Conservation (phyloP, 768 basidiomycete species). For the Auricularia heimuer region DNA sequence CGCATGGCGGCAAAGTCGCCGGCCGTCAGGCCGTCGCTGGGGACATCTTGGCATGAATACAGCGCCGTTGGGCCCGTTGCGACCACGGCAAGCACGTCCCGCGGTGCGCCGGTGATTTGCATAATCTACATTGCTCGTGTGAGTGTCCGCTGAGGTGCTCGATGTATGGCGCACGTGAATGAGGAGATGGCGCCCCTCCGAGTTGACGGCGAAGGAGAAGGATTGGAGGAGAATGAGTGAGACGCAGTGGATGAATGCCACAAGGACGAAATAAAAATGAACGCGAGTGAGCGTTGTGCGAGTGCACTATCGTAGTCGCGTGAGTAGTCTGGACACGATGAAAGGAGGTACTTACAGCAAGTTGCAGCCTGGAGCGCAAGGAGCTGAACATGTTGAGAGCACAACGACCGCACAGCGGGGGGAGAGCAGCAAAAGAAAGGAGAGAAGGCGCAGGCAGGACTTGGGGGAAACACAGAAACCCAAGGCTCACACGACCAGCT, state of each 20-base stretch:
- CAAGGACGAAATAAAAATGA: slow-evolving; percentile 38
- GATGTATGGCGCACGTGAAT: slow-evolving; percentile 21
- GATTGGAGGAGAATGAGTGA: slow-evolving; percentile 33
- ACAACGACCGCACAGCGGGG: not conserved
- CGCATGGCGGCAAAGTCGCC: not conserved
- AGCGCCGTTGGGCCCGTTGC: not conserved
- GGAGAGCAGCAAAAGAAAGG: not conserved
- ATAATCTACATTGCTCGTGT: not conserved
- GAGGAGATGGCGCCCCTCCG: slow-evolving; percentile 25
- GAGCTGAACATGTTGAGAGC: not conserved
- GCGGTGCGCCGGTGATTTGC: not conserved
- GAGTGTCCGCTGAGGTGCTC: not conserved
- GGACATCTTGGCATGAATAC: not conserved
- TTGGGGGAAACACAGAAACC: not conserved
- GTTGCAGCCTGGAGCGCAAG: not conserved
- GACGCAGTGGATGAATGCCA: slow-evolving; percentile 33
- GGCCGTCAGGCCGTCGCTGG: not conserved
- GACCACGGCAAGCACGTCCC: not conserved
- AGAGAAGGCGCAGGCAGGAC: not conserved
- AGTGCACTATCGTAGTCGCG: slow-evolving; percentile 26
- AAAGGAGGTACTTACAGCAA: not conserved
- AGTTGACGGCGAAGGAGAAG: slow-evolving; percentile 28
- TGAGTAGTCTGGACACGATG: not conserved
- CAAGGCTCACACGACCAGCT: not conserved
- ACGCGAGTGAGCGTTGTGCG: slow-evolving; percentile 40